Evolutionary conservation across 331 rosid species (phyloP), one percentile per base, ranked within the genome.

Genomic region (Telfairia occidentalis): DNA sequence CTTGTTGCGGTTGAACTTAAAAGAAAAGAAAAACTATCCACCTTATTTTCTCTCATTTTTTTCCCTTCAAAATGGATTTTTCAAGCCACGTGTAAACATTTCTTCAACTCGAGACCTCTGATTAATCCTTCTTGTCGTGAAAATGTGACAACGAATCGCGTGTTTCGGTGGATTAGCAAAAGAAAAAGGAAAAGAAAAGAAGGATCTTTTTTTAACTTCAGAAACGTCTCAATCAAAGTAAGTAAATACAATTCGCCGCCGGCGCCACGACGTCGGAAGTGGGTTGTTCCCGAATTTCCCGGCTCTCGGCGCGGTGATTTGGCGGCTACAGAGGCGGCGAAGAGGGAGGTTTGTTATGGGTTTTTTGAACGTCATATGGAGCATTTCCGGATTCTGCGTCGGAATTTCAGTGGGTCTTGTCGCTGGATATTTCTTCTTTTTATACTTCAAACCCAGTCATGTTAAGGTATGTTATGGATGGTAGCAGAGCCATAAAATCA

Each of bases 341-440:
- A 32, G n/a, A 7, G 21, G 43, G 34, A 43, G 61, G n/a, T 59
- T 46, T 32, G 1, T 30, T 2, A 85, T 85, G 86, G 81, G 79
- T 10, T 7, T 80, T 48, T 9, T 82, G 64, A 72, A 76, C 38
- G 79, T 74, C 58, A 9, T 82, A 11, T 23, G 83, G 50, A 81
- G 72, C 35, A 57, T 80, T 48, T 16, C 64, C 69, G 88, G 86
- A 10, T 85, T 85, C 74, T 82, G 58, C 23, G 50, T 82, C 50
- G 86, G 86, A 54, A 24, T 77, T 50, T 63, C 74, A 30, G 18
- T 60, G 40, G 88, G 86, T 26, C 13, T 85, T 7, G 10, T 85
- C 45, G 74, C 45, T 69, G 84, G 86, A 12, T 85, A 81, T 76
- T 82, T 37, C 78, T 59, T 79, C 16, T 85, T 85, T 71, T 79